phyloP scores from a whole-genome alignment of 2,329 filamentous ascomycete genomes.

The Falciphora oryzae region DNA sequence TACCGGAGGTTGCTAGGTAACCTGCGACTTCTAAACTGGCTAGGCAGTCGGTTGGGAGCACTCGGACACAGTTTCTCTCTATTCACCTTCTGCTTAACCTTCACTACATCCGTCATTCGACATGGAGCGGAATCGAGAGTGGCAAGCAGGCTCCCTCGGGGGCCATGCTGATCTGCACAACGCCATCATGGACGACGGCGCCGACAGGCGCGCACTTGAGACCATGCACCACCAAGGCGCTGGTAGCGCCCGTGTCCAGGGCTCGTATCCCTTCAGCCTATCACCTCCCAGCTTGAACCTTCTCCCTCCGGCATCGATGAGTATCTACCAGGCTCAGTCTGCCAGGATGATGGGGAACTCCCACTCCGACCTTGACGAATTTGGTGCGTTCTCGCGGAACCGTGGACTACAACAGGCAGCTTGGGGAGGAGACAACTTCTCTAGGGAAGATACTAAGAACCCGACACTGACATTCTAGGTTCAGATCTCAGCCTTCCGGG shows the following conservation, averaged over 20 bases:
- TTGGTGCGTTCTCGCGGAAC: neutral
- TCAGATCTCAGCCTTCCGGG: neutral
- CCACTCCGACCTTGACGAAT: neutral
- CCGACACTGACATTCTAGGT: neutral
- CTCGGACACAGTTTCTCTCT: neutral
- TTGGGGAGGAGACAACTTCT: neutral
- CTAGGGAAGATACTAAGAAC: neutral
- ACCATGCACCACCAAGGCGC: neutral
- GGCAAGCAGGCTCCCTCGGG: neutral
- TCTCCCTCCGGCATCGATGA: neutral
- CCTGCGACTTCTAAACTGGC: too few relatives aligned
- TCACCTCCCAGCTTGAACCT: neutral
- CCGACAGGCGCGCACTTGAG: neutral
- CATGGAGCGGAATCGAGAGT: neutral
- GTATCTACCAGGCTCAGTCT: constrained; percentile 1
- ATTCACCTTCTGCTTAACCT: neutral
- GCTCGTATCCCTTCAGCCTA: neutral
- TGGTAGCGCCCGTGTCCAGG: too few relatives aligned
- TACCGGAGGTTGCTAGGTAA: too few relatives aligned
- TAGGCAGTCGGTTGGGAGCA: too few relatives aligned
- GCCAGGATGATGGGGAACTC: neutral
- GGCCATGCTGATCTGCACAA: too few relatives aligned
- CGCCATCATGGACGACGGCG: neutral
- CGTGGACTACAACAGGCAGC: neutral
- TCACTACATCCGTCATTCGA: neutral